These are phyloP conservation scores for Colletotrichum caudatum DNA, from an alignment of 2,329 filamentous ascomycete genomes.

Conservation along the genomic window DNA sequence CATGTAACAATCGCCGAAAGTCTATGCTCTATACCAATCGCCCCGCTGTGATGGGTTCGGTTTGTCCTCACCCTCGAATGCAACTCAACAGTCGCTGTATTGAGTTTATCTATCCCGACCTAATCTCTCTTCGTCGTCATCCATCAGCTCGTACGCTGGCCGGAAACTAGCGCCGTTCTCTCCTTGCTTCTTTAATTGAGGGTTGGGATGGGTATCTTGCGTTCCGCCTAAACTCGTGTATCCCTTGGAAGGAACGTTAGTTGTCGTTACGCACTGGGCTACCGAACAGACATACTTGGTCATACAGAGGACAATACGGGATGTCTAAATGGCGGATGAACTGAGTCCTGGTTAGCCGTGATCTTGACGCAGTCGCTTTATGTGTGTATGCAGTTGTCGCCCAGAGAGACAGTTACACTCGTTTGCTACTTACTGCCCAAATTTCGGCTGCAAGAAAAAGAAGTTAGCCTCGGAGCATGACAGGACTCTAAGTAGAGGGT, in stretches of 20 bases:
- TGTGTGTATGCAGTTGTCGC: background rate
- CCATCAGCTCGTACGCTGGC: conserved; percentile 80
- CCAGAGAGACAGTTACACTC: background rate
- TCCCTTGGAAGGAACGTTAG: conserved; percentile 58
- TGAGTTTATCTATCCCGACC: conserved; percentile 70
- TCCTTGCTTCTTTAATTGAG: conserved; percentile 66
- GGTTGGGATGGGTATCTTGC: conserved; percentile 90
- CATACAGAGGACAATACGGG: conserved; percentile 88
- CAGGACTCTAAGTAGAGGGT: background rate
- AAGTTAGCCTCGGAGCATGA: background rate
- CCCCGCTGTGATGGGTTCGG: conserved; percentile 4
- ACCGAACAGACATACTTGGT: conserved; percentile 58
- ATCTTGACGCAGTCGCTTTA: background rate
- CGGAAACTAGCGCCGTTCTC: conserved; percentile 62
- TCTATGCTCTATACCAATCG: conserved; percentile 34
- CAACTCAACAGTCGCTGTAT: conserved; percentile 6
- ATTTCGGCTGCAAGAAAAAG: conserved; percentile 74
- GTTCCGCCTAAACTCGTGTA: conserved; percentile 95
- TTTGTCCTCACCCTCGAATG: background rate
- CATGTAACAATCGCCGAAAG: conserved; percentile 13
- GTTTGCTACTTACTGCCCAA: conserved; percentile 78
- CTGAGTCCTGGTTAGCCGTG: conserved; percentile 53
- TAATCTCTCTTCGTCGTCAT: conserved; percentile 82
- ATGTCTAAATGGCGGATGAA: conserved; percentile 85
- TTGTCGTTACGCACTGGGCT: rapidly evolving